Evolutionary conservation across 345 rosid genomes (phyloP).

Genomic region (Linum usitatissimum): DNA sequence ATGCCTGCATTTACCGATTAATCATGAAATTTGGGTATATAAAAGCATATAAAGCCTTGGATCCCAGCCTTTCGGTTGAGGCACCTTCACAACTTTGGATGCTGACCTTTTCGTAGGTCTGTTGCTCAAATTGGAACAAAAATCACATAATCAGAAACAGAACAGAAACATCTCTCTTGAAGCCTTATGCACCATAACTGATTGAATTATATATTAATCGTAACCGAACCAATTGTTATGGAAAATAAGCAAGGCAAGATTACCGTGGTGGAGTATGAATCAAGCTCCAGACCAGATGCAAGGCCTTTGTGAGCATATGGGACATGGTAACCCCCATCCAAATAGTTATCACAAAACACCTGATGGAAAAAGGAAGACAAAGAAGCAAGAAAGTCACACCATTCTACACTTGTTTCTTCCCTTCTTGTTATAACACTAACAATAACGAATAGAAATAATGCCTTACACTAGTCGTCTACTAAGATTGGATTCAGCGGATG

Average conservation of each 20-base stretch:
- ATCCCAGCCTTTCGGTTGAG: slow-evolving; percentile 54
- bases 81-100: slow-evolving; percentile 69
- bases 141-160: neutral
- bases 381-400: neutral
- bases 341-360: slow-evolving; percentile 97
- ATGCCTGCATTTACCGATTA: slow-evolving; percentile 39
- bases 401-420: no score
- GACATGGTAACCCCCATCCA: slow-evolving; percentile 97
- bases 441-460: neutral
- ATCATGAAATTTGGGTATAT: slow-evolving; percentile 96
- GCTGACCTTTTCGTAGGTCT: slow-evolving; percentile 68
- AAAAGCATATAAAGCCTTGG: slow-evolving; percentile 68
- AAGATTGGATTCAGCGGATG: no score
- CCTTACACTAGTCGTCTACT: neutral
- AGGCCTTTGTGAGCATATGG: slow-evolving; percentile 87
- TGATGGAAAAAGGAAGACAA: slow-evolving; percentile 14
- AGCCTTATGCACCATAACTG: no score
- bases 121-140: slow-evolving; percentile 12
- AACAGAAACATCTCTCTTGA: no score
- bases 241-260: slow-evolving; percentile 3
- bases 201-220: no score
- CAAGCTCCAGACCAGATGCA: slow-evolving; percentile 66
- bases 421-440: neutral
- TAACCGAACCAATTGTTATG: neutral
- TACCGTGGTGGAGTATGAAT: slow-evolving; percentile 73